These are phyloP conservation scores for Solanum chmielewskii DNA, from an alignment of 257 asterid species.

Conservation along the genomic window DNA sequence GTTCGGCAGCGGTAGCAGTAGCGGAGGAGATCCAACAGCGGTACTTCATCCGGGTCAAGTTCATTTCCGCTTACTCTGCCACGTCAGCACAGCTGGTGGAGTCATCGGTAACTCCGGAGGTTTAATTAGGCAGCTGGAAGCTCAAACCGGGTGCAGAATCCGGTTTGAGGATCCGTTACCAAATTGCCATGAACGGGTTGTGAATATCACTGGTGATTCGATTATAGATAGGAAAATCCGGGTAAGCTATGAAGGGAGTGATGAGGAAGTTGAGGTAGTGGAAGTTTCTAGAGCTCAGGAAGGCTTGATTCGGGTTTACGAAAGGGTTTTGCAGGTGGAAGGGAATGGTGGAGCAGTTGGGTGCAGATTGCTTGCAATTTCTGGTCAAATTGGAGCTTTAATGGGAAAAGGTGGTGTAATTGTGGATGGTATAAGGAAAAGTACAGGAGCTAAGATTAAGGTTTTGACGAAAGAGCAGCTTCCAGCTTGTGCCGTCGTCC, in stretches of 20 bases:
- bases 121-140: slow-evolving; percentile 28
- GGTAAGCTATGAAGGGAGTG: background rate
- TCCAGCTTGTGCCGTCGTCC: slow-evolving; percentile 30
- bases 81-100: slow-evolving; percentile 36
- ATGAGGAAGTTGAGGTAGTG: slow-evolving; percentile 10
- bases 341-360: slow-evolving; percentile 9
- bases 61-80: slow-evolving; percentile 43
- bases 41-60: slow-evolving; percentile 9
- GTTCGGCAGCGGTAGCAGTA: background rate
- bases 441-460: slow-evolving; percentile 36
- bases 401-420: slow-evolving; percentile 46
- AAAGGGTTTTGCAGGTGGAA: slow-evolving; percentile 48
- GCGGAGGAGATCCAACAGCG: background rate
- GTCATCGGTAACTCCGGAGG: slow-evolving; percentile 41
- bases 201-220: slow-evolving; percentile 35
- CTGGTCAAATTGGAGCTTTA: slow-evolving; percentile 32
- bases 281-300: slow-evolving; percentile 42
- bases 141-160: slow-evolving; percentile 29
- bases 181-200: slow-evolving; percentile 45
- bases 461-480: slow-evolving; percentile 32
- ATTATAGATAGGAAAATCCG: slow-evolving; percentile 14
- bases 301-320: slow-evolving; percentile 45
- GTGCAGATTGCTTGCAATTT: slow-evolving; percentile 35
- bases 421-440: slow-evolving; percentile 23
- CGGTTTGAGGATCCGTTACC: slow-evolving; percentile 24